These are phyloP conservation scores for Russula sp. DNA, from an alignment of 768 basidiomycete genomes.

Conservation along the genomic window DNA sequence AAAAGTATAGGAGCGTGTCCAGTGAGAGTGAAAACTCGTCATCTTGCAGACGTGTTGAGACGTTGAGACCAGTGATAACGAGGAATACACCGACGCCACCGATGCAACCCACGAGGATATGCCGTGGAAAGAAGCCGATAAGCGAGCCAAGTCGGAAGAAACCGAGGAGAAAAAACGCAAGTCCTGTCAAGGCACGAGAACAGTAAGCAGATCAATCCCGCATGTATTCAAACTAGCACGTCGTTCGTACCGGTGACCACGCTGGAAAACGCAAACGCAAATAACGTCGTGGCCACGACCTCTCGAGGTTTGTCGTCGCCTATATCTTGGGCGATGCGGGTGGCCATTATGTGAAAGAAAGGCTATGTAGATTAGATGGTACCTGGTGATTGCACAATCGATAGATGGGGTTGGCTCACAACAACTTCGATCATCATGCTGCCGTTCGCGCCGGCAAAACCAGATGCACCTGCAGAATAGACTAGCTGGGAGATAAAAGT, in stretches of 20 bases:
- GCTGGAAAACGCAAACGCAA: slow-evolving; percentile 80
- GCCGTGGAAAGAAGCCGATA: slow-evolving; percentile 93
- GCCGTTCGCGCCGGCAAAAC: slow-evolving; percentile 84
- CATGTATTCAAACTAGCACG: neutral
- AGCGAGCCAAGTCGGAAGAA: slow-evolving; percentile 74
- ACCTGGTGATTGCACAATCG: neutral
- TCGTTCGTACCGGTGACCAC: slow-evolving; percentile 67
- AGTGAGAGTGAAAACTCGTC: slow-evolving; percentile 65
- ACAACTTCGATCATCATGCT: slow-evolving; percentile 99
- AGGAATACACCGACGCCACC: slow-evolving; percentile 96
- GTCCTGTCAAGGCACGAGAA: slow-evolving; percentile 33
- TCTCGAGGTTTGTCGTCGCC: slow-evolving; percentile 61
- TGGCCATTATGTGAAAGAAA: slow-evolving; percentile 91
- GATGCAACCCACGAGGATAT: slow-evolving; percentile 94
- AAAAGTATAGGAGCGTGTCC: slow-evolving; percentile 61
- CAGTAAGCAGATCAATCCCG: slow-evolving; percentile 1
- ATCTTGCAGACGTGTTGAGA: slow-evolving; percentile 75
- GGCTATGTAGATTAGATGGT: slow-evolving; percentile 45
- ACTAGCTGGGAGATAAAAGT: slow-evolving; percentile 76
- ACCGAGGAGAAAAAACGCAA: slow-evolving; percentile 84
- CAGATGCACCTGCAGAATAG: slow-evolving; percentile 81
- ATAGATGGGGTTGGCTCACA: slow-evolving; percentile 31
- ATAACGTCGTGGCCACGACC: slow-evolving; percentile 87
- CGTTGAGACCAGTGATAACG: slow-evolving; percentile 82
- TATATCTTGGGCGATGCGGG: slow-evolving; percentile 61